Evolutionary conservation across 192 early-diverging fungal species (phyloP).

Genomic region (Coemansia sp.): DNA sequence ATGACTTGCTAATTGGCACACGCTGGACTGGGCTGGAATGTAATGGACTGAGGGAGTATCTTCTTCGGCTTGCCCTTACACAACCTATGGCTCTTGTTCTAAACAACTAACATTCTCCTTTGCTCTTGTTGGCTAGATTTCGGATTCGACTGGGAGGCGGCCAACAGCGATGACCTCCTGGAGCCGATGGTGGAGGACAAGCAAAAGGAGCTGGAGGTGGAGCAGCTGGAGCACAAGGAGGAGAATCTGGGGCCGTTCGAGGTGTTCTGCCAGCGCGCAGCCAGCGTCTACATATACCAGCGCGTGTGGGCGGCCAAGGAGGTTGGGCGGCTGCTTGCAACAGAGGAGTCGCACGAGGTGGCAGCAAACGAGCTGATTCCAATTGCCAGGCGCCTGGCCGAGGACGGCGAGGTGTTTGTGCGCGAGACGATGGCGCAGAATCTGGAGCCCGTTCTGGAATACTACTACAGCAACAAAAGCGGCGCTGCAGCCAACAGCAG

Average conservation of each 20-base stretch:
- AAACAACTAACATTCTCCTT: no score
- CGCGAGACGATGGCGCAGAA: constrained; percentile 55
- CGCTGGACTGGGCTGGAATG: no score
- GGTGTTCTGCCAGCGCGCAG: constrained; percentile 42
- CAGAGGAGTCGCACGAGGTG: constrained; percentile 3
- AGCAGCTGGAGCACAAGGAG: constrained; percentile 40
- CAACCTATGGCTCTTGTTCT: no score
- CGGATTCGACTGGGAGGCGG: constrained; percentile 45
- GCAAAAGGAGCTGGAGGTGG: constrained; percentile 41
- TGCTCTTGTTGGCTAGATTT: constrained; percentile 20
- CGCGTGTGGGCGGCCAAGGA: constrained; percentile 55
- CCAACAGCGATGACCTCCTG: constrained; percentile 9
- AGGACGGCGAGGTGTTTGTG: constrained; percentile 54
- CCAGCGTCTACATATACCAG: constrained; percentile 51
- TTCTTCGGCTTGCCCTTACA: no score
- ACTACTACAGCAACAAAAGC: constrained; percentile 29
- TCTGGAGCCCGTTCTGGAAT: constrained; percentile 36
- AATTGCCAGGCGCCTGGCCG: constrained; percentile 48
- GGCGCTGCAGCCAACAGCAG: neutral
- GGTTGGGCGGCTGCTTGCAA: constrained; percentile 25
- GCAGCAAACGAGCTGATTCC: constrained; percentile 45
- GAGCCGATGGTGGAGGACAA: constrained; percentile 49
- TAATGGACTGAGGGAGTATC: no score
- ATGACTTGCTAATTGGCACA: no score
- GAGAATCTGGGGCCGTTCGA: constrained; percentile 50